Evolutionary conservation across 164 flowering plant genomes (phyloP).

Genomic region (Nelumbo lutea): DNA sequence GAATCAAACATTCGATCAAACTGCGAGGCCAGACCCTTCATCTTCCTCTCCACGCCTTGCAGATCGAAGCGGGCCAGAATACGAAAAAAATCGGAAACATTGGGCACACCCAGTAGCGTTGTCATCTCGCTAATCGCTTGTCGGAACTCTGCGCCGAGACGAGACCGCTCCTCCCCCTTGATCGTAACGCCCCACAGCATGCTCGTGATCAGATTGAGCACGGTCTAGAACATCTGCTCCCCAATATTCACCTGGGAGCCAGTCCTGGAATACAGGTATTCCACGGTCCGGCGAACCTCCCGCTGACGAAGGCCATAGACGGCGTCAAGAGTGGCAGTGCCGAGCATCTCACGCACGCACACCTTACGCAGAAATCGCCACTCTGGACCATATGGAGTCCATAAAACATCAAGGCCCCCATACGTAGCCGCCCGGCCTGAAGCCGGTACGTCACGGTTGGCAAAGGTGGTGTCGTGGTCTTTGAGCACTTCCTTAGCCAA

Average conservation of each 20-base stretch:
- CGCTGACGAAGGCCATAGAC: constrained; percentile 30
- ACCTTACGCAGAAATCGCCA: constrained; percentile 49
- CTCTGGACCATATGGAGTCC: constrained; percentile 34
- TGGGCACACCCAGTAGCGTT: constrained; percentile 1
- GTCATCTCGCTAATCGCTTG: not conserved
- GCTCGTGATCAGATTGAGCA: constrained; percentile 7
- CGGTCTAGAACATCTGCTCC: not conserved
- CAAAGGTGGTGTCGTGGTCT: constrained; percentile 45
- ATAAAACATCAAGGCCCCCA: constrained; percentile 39
- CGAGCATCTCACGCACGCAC: constrained; percentile 36
- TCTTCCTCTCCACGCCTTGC: not conserved
- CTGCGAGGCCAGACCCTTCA: constrained; percentile 6
- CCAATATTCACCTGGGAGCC: constrained; percentile 40
- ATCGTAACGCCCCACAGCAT: constrained; percentile 17
- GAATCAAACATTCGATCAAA: constrained; percentile 9
- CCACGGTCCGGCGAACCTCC: constrained; percentile 29
- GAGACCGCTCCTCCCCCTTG: constrained; percentile 3
- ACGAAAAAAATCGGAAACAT: not conserved
- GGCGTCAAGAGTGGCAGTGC: constrained; percentile 28
- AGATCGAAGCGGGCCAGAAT: not conserved
- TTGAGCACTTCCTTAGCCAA: constrained; percentile 33
- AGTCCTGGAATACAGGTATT: constrained; percentile 11
- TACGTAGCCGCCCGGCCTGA: constrained; percentile 21
- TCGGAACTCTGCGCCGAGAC: constrained; percentile 10
- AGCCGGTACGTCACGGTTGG: constrained; percentile 41